phyloP scores from a whole-genome alignment of 1,284 basidiomycete genomes.

The Violaceomyces palustris region DNA sequence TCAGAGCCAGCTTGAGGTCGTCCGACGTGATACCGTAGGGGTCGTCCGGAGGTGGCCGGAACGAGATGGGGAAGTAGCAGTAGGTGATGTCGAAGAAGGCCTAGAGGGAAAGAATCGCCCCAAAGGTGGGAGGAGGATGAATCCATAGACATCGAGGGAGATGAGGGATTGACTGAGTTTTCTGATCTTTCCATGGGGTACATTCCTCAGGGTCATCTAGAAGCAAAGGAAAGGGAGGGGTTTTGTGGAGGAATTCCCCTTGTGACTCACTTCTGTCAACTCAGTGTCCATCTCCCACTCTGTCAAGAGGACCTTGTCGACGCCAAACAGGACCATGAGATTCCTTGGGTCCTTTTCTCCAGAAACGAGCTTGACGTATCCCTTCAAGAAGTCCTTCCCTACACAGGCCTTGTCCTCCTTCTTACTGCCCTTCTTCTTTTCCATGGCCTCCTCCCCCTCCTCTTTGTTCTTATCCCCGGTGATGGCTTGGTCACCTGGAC shows the following conservation, averaged over 20 bases:
- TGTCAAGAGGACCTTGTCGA: constrained; percentile 74
- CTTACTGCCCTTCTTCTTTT: background rate
- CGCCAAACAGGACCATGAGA: constrained; percentile 80
- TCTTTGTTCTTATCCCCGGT: background rate
- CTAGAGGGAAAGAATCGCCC: no score
- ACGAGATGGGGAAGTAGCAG: constrained; percentile 98
- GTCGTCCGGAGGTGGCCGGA: constrained; percentile 87
- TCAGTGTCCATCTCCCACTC: constrained; percentile 72
- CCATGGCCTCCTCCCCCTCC: background rate
- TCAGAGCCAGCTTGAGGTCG: constrained; percentile 71
- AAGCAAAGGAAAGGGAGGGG: no score
- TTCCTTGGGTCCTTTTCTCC: constrained; percentile 98
- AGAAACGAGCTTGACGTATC: constrained; percentile 75
- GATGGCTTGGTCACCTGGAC: no score
- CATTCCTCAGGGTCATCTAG: no score
- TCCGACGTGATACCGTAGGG: constrained; percentile 88
- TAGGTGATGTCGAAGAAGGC: constrained; percentile 90
- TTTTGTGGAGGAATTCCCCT: no score
- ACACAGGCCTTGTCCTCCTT: constrained; percentile 7
- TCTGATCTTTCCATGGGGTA: no score
- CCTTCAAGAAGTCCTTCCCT: constrained; percentile 66
- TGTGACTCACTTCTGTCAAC: constrained; percentile 65
- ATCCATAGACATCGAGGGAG: no score
- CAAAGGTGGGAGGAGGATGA: no score
- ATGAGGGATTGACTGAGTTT: no score